Evolutionary conservation across 2,329 filamentous ascomycete species (phyloP).

Genomic region (Ampelomyces quisqualis): DNA sequence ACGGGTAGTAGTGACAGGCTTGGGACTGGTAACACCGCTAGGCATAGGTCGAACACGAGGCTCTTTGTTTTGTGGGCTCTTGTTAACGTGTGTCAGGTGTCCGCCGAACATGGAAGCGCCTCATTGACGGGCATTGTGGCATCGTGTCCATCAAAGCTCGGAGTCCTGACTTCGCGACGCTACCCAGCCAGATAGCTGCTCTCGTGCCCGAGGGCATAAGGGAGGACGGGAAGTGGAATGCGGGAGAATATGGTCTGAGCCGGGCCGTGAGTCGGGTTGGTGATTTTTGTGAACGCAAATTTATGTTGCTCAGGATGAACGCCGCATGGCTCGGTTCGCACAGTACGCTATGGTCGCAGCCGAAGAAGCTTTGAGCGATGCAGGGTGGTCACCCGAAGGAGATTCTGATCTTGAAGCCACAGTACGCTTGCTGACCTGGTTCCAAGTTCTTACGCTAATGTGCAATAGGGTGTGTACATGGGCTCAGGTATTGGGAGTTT

Average conservation of each 20-base stretch:
- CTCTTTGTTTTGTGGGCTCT: not conserved
- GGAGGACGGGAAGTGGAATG: conserved; percentile 49
- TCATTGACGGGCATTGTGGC: conserved; percentile 77
- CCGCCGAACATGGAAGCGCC: conserved; percentile 74
- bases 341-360: conserved; percentile 89
- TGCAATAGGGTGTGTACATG: conserved; percentile 74
- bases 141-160: conserved; percentile 70
- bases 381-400: conserved; percentile 67
- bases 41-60: conserved; percentile 61
- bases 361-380: conserved; percentile 81
- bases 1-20: conserved; percentile 53
- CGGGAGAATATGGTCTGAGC: conserved; percentile 48
- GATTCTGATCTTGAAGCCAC: conserved; percentile 70
- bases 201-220: conserved; percentile 65
- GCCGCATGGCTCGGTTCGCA: conserved; percentile 86
- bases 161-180: conserved; percentile 64
- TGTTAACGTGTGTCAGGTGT: conserved; percentile 53
- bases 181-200: conserved; percentile 84
- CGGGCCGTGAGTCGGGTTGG: conserved; percentile 34
- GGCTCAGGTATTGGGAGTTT: conserved; percentile 95
- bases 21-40: conserved; percentile 62
- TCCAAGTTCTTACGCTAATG: conserved; percentile 6
- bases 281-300: not conserved
- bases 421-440: conserved; percentile 44
- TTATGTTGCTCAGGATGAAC: conserved; percentile 55